Conservation (phyloP, 495 filamentous ascomycete species). For the Penicillium odoratum region DNA sequence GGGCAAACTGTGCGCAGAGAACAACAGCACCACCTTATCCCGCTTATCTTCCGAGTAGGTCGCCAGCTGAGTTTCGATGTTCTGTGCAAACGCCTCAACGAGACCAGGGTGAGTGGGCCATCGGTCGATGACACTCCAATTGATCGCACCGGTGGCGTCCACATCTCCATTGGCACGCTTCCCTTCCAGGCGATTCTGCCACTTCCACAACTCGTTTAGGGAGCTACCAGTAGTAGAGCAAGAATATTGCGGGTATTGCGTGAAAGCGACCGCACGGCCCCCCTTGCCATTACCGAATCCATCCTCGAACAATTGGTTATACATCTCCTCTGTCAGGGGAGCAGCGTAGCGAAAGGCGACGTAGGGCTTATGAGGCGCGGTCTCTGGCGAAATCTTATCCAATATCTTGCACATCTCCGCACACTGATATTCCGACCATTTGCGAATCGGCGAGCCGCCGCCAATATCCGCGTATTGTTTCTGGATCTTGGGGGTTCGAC, state of each 20-base stretch:
- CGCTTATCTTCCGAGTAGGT: constrained; percentile 80
- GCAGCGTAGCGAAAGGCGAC: constrained; percentile 97
- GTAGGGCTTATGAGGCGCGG: constrained; percentile 96
- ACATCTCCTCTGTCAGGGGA: constrained; percentile 93
- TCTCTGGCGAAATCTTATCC: constrained; percentile 84
- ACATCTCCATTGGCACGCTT: constrained; percentile 55
- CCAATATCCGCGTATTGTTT: constrained; percentile 95
- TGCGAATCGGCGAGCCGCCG: constrained; percentile 93
- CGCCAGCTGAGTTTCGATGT: constrained; percentile 78
- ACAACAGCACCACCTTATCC: constrained; percentile 79
- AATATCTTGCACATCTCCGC: constrained; percentile 94
- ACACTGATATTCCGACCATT: constrained; percentile 95
- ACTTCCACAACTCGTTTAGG: constrained; percentile 97
- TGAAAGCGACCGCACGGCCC: constrained; percentile 92
- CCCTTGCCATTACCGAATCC: constrained; percentile 86
- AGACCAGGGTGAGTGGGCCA: constrained; percentile 92
- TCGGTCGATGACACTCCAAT: constrained; percentile 97
- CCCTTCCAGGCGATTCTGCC: constrained; percentile 84
- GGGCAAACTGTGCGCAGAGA: constrained; percentile 93
- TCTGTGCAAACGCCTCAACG: constrained; percentile 86
- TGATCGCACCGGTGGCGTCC: constrained; percentile 64
- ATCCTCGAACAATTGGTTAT: constrained; percentile 75
- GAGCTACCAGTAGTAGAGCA: constrained; percentile 97
- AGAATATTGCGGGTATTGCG: constrained; percentile 99
- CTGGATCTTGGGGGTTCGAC: constrained; percentile 92